These are phyloP conservation scores for Epichloe amarillans DNA, from an alignment of 2,329 filamentous ascomycete genomes.

Conservation along the genomic window DNA sequence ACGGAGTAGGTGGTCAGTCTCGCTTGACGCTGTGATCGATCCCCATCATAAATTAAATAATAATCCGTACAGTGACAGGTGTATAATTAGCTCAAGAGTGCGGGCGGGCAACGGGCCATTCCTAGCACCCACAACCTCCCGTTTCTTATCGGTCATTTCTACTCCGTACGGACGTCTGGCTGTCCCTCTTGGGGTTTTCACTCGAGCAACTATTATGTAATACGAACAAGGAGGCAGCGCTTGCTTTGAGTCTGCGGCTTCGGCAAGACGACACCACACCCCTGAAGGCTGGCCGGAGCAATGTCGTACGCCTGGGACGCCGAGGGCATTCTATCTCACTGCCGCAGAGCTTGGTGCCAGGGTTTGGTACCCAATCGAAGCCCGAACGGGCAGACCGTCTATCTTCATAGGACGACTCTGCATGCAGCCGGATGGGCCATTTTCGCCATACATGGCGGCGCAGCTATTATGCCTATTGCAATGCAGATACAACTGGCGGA, in stretches of 20 bases:
- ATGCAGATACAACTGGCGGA: constrained; percentile 7
- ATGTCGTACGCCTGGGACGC: background rate
- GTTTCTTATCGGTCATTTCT: background rate
- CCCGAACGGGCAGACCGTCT: constrained; percentile 10
- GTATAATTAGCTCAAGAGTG: background rate
- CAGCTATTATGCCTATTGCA: constrained; percentile 15
- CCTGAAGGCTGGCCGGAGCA: background rate
- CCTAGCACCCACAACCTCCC: background rate
- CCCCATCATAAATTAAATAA: background rate
- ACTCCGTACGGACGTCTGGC: background rate
- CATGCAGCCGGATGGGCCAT: constrained; percentile 18
- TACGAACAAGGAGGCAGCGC: too few species aligned
- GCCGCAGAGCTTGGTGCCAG: constrained; percentile 8
- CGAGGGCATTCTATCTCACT: background rate
- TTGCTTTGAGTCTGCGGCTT: too few species aligned
- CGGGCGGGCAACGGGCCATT: constrained; percentile 3
- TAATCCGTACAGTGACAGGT: too few species aligned
- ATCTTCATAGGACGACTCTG: constrained; percentile 19
- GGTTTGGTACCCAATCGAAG: constrained; percentile 24
- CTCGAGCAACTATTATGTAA: background rate
- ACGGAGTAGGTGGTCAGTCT: background rate
- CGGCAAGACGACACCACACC: background rate
- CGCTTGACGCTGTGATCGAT: background rate
- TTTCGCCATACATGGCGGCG: constrained; percentile 30
- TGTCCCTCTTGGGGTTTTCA: background rate